Evolutionary conservation across 345 rosid species (phyloP).

Genomic region (Rhodamnia argentea): DNA sequence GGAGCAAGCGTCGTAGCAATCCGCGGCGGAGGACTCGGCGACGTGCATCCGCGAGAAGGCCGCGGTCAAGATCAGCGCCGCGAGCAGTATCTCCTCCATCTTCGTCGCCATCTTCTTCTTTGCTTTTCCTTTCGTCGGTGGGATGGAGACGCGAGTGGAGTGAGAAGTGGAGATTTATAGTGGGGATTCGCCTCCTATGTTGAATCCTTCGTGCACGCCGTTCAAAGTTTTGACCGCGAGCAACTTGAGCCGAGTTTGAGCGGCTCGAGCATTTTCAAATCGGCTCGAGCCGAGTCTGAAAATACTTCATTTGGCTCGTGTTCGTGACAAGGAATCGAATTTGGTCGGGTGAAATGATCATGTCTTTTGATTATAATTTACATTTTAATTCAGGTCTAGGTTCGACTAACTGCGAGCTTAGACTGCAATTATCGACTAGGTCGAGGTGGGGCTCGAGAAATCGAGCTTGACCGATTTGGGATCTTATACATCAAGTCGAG

Average conservation of each 20-base stretch:
- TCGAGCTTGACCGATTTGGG: not conserved
- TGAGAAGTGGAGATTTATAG: not conserved
- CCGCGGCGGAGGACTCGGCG: slow-evolving; percentile 17
- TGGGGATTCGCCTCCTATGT: not conserved
- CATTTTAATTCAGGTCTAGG: too few relatives aligned
- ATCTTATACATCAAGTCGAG: not conserved
- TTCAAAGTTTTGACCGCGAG: too few relatives aligned
- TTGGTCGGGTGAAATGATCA: too few relatives aligned
- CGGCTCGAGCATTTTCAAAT: too few relatives aligned
- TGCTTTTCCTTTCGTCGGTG: not conserved
- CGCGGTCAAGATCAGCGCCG: not conserved
- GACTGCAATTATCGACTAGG: not conserved
- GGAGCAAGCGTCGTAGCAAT: slow-evolving; percentile 42
- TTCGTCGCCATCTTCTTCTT: not conserved
- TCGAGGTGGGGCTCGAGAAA: not conserved
- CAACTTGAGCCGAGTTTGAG: too few relatives aligned
- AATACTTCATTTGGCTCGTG: too few relatives aligned
- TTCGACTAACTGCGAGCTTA: not conserved
- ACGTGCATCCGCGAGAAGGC: not conserved
- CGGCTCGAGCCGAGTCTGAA: too few relatives aligned
- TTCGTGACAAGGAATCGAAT: too few relatives aligned
- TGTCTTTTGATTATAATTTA: too few relatives aligned
- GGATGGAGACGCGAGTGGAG: not conserved
- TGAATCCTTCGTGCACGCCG: not conserved
- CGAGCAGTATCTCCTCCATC: not conserved